phyloP scores from a whole-genome alignment of 495 filamentous ascomycete species.

The Chaetomium fimeti region DNA sequence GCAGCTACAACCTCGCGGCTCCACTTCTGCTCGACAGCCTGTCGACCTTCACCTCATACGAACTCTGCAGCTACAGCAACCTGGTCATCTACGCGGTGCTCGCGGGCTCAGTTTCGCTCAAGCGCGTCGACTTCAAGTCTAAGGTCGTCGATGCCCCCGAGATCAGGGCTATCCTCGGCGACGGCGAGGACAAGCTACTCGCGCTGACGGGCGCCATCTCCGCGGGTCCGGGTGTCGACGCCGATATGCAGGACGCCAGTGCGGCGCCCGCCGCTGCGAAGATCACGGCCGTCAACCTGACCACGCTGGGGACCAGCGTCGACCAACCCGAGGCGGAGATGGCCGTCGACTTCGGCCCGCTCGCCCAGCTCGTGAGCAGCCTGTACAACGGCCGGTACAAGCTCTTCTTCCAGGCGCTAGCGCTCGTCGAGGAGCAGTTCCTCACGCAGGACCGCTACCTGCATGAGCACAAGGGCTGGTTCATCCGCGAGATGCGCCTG shows the following conservation, averaged over 20 bases:
- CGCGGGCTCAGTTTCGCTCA: slow-evolving; percentile 88
- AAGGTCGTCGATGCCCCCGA: slow-evolving; percentile 98
- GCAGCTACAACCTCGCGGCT: slow-evolving; percentile 84
- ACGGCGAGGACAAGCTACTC: slow-evolving; percentile 79
- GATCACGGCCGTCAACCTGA: slow-evolving; percentile 76
- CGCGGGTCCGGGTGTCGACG: slow-evolving; percentile 75
- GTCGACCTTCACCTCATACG: slow-evolving; percentile 98
- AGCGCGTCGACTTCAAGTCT: slow-evolving; percentile 96
- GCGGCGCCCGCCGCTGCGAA: slow-evolving; percentile 55
- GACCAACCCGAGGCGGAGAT: slow-evolving; percentile 74
- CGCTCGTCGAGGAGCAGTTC: slow-evolving; percentile 91
- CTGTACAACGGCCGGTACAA: slow-evolving; percentile 92
- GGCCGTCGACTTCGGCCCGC: slow-evolving; percentile 72
- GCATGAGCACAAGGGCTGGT: slow-evolving; percentile 91
- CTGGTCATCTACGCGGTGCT: slow-evolving; percentile 95
- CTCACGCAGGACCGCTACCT: slow-evolving; percentile 90
- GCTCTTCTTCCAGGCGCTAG: slow-evolving; percentile 86
- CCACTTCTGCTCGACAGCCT: slow-evolving; percentile 92
- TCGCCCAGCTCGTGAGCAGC: slow-evolving; percentile 83
- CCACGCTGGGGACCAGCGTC: slow-evolving; percentile 66
- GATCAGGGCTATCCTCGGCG: slow-evolving; percentile 92
- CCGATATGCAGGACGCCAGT: slow-evolving; percentile 70
- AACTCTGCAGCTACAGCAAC: slow-evolving; percentile 91
- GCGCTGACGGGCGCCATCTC: slow-evolving; percentile 74
- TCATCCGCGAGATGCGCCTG: slow-evolving; percentile 95